Evolutionary conservation across 2,329 filamentous ascomycete species (phyloP).

Genomic region (Monilinia polystroma): DNA sequence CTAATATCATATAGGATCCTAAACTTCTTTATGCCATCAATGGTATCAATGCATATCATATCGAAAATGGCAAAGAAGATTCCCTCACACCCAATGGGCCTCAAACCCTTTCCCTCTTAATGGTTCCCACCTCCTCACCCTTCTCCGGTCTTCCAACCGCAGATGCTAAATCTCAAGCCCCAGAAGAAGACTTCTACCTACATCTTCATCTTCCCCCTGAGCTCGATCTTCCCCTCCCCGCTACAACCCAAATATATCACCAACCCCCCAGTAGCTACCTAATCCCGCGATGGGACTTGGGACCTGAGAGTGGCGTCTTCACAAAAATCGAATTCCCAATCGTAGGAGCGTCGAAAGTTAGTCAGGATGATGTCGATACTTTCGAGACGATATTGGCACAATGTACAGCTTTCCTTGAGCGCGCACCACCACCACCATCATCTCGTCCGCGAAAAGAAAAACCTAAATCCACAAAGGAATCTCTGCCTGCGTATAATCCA

Average conservation of each 20-base stretch:
- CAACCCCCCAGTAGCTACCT: conserved; percentile 90
- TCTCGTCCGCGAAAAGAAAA: conserved; percentile 30
- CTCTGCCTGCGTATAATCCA: conserved; percentile 70
- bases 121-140: conserved; percentile 87
- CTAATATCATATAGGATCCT: conserved; percentile 48
- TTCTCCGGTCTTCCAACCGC: conserved; percentile 55
- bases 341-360: conserved; percentile 66
- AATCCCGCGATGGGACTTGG: conserved; percentile 92
- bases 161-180: conserved; percentile 53
- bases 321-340: conserved; percentile 88
- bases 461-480: conserved; percentile 37
- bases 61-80: conserved; percentile 82
- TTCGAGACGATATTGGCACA: conserved; percentile 98
- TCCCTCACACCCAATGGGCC: conserved; percentile 80
- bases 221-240: conserved; percentile 87
- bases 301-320: conserved; percentile 83
- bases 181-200: conserved; percentile 92
- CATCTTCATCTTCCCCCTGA: conserved; percentile 93
- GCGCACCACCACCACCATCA: conserved; percentile 57
- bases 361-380: conserved; percentile 91
- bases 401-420: conserved; percentile 92
- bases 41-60: conserved; percentile 87
- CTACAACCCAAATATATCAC: conserved; percentile 96
- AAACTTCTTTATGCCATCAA: conserved; percentile 71
- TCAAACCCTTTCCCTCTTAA: conserved; percentile 88